Evolutionary conservation across 2,329 filamentous ascomycete species (phyloP).

Genomic region (Fusarium sp.): DNA sequence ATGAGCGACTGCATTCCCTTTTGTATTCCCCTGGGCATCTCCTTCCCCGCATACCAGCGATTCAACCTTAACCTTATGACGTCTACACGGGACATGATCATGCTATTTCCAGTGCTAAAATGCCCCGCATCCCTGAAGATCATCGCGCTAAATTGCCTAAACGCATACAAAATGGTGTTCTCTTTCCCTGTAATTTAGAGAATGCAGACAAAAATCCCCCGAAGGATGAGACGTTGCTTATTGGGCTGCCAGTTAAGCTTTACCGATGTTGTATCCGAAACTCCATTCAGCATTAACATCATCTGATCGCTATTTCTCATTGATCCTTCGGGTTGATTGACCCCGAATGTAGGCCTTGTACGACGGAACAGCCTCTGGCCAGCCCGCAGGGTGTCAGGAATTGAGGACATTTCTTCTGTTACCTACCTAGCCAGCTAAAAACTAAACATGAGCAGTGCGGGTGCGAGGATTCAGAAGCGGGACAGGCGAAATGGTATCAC

Average conservation of each 20-base stretch:
- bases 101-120: not conserved
- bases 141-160: slow-evolving; percentile 5
- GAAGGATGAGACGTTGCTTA: slow-evolving; percentile 11
- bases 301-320: slow-evolving; percentile 6
- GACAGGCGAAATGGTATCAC: not conserved
- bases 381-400: too few species aligned
- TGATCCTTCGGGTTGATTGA: not conserved
- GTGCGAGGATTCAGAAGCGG: too few species aligned
- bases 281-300: not conserved
- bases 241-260: slow-evolving; percentile 1
- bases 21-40: not conserved
- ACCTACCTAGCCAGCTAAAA: too few species aligned
- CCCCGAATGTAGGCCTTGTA: not conserved
- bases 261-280: slow-evolving; percentile 20
- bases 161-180: not conserved
- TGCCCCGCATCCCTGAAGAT: slow-evolving; percentile 15
- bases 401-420: too few species aligned
- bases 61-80: slow-evolving; percentile 10
- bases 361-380: not conserved
- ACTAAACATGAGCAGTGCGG: too few species aligned
- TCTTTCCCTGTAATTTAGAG: not conserved
- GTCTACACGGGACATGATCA: slow-evolving; percentile 2
- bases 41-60: slow-evolving; percentile 9
- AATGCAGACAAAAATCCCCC: not conserved
- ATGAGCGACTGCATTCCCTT: not conserved